phyloP scores from a whole-genome alignment of 768 basidiomycete genomes.

The Neoboletus magnificus region DNA sequence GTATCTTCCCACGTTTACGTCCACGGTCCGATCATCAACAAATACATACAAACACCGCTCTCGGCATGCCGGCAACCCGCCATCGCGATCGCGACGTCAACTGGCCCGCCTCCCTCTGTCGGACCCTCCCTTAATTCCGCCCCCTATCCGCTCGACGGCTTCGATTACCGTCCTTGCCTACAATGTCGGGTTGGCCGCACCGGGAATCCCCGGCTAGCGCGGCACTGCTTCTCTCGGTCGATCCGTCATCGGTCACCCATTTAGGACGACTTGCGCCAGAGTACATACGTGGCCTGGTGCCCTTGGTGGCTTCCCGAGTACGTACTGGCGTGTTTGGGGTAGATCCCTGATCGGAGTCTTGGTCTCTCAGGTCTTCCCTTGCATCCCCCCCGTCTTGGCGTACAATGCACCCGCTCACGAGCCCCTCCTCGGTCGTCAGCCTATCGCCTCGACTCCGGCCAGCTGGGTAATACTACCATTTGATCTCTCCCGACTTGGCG shows the following conservation, averaged over 20 bases:
- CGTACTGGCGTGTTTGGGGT: neutral
- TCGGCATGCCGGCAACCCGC: constrained; percentile 25
- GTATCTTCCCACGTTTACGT: constrained; percentile 26
- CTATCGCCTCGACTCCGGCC: neutral
- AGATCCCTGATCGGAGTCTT: neutral
- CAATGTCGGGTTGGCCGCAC: too few species aligned
- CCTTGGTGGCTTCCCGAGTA: constrained; percentile 1
- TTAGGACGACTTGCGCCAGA: neutral
- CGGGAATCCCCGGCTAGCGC: constrained; percentile 10
- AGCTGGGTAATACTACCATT: neutral
- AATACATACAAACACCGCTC: constrained; percentile 17
- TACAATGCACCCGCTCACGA: too few species aligned
- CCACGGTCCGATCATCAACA: constrained; percentile 27
- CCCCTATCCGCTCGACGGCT: too few species aligned
- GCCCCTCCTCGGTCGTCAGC: neutral
- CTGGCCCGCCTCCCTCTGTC: neutral
- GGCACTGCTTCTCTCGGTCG: neutral
- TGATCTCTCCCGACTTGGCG: neutral
- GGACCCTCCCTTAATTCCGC: neutral
- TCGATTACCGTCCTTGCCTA: too few species aligned
- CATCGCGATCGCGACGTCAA: neutral
- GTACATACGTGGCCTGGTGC: neutral
- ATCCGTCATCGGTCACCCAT: too few species aligned
- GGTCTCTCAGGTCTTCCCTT: too few species aligned
- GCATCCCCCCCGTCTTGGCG: neutral